A percentile compares a stretch with the other conserved stretches of the same genome.
Conservation (phyloP, 2,329 filamentous ascomycete species). For the Paracoccidioides lutzii region DNA sequence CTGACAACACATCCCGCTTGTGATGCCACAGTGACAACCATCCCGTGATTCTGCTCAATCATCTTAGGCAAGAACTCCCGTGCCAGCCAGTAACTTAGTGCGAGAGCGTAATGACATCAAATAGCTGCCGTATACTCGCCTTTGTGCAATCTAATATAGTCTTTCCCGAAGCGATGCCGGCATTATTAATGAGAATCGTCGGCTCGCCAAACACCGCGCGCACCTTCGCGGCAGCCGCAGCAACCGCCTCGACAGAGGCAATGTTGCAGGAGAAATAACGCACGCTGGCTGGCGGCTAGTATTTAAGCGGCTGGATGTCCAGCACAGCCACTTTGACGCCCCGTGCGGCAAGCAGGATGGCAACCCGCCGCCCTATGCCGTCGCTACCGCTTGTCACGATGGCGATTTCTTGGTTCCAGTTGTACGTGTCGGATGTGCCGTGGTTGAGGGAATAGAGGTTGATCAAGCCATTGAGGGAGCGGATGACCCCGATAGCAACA, state of each 20-base stretch:
- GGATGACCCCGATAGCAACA: conserved; percentile 40
- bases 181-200: conserved; percentile 61
- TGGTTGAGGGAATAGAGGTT: conserved; percentile 40
- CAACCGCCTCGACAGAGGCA: conserved; percentile 43
- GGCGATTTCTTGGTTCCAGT: conserved; percentile 56
- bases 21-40: conserved; percentile 57
- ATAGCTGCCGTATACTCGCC: conserved; percentile 50
- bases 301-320: conserved; percentile 51
- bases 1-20: conserved; percentile 49
- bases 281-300: conserved; percentile 28
- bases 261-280: conserved; percentile 60
- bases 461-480: conserved; percentile 39
- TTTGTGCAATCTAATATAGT: conserved; percentile 47
- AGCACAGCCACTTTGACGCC: conserved; percentile 58
- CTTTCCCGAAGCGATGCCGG: conserved; percentile 49
- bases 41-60: conserved; percentile 52
- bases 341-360: conserved; percentile 50
- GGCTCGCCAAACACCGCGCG: conserved; percentile 43
- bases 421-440: conserved; percentile 20
- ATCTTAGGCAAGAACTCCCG: conserved; percentile 57
- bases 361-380: conserved; percentile 58
- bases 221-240: conserved; percentile 42
- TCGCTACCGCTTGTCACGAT: conserved; percentile 62
- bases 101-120: conserved; percentile 56
- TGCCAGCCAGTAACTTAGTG: conserved; percentile 55